These are phyloP conservation scores for Colletotrichum agaves DNA, from an alignment of 2,329 filamentous ascomycete genomes.

Conservation along the genomic window DNA sequence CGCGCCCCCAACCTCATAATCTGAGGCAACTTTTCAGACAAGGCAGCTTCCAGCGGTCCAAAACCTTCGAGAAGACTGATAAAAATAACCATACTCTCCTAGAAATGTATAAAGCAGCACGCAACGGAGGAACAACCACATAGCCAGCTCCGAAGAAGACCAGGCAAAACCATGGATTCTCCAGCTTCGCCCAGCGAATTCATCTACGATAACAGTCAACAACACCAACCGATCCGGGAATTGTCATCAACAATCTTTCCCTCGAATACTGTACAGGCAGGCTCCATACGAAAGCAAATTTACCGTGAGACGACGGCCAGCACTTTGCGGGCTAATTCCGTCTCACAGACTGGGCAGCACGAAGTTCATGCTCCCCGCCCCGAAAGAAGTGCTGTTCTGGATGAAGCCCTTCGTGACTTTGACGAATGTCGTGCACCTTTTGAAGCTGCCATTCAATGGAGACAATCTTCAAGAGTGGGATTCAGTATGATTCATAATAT, in stretches of 20 bases:
- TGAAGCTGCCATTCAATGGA: background rate
- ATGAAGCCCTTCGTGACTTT: no score
- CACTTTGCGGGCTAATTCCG: no score
- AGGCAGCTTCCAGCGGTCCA: background rate
- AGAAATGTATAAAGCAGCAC: background rate
- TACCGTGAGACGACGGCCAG: background rate
- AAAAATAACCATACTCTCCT: background rate
- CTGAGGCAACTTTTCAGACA: background rate
- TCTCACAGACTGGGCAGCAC: no score
- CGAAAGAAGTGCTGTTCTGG: no score
- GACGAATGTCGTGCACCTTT: no score
- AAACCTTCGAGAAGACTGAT: background rate
- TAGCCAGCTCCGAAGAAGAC: background rate
- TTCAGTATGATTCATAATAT: slow-evolving; percentile 37
- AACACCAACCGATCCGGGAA: background rate
- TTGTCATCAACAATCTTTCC: background rate
- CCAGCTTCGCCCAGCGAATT: slow-evolving; percentile 23
- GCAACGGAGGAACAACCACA: background rate
- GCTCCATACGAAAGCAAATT: background rate
- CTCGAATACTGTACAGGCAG: no score
- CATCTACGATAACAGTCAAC: slow-evolving; percentile 21
- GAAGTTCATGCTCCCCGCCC: no score
- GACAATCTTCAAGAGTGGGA: background rate
- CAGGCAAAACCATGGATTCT: background rate
- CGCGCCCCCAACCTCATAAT: background rate